Evolutionary conservation across 805 yeast genomes (phyloP).

Genomic region (Lipomyces japonicus): DNA sequence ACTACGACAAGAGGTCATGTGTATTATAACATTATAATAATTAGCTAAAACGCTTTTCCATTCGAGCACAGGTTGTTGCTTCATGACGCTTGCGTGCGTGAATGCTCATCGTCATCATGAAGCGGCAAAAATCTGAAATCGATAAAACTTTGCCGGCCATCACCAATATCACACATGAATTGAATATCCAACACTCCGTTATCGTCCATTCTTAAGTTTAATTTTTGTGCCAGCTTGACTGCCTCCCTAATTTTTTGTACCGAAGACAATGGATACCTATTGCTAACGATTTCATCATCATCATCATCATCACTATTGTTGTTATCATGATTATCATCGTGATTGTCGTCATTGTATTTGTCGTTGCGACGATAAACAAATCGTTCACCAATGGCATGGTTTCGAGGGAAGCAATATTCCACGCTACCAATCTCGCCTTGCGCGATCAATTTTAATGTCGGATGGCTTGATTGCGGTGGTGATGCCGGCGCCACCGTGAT

Average conservation of each 20-base stretch:
- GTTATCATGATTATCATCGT: too few species aligned
- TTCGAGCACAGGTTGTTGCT: too few species aligned
- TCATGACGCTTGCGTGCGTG: too few species aligned
- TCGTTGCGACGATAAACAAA: too few species aligned
- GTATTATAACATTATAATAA: too few species aligned
- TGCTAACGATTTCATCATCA: background rate
- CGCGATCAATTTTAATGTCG: constrained; percentile 1
- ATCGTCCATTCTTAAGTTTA: constrained; percentile 23
- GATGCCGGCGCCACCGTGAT: constrained; percentile 4
- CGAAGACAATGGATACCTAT: constrained; percentile 2
- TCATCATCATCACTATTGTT: too few species aligned
- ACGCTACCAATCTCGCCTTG: constrained; percentile 21
- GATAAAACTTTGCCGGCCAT: constrained; percentile 26
- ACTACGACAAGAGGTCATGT: too few species aligned
- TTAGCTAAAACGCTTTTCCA: too few species aligned
- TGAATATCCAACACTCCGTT: constrained; percentile 30
- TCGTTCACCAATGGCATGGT: background rate
- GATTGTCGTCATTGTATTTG: too few species aligned
- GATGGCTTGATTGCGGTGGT: background rate
- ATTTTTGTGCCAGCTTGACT: constrained; percentile 25
- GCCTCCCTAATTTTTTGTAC: constrained; percentile 26
- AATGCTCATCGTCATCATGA: constrained; percentile 9
- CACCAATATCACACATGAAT: constrained; percentile 30
- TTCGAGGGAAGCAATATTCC: constrained; percentile 9
- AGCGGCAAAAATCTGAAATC: constrained; percentile 30